These are phyloP conservation scores for Picea sitchensis DNA, from an alignment of 75 land plant genomes.

Conservation along the genomic window DNA sequence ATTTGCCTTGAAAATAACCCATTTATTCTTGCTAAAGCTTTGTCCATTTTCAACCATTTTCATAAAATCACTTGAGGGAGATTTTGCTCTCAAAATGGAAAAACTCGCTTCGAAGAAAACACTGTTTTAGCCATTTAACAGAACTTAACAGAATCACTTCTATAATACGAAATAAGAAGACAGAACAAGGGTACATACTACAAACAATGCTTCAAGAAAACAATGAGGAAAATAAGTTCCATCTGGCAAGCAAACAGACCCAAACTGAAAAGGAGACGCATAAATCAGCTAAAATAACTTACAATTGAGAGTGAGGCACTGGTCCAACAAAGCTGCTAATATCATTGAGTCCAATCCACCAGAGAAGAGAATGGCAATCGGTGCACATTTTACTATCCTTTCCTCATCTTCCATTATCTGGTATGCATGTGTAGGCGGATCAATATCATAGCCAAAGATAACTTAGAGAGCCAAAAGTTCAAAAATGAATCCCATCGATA, in stretches of 20 bases:
- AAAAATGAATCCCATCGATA: conserved; percentile 6
- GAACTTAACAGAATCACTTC: background rate
- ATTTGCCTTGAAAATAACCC: too few relatives aligned
- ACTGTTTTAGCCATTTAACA: background rate
- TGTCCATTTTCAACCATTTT: too few relatives aligned
- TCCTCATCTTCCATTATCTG: background rate
- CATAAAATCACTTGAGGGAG: too few relatives aligned
- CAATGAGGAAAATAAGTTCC: background rate
- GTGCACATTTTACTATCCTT: conserved; percentile 26
- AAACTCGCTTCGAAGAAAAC: background rate
- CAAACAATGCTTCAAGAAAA: background rate
- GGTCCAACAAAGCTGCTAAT: conserved; percentile 82
- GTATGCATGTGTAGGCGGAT: conserved; percentile 9
- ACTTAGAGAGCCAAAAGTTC: background rate
- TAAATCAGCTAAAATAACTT: conserved; percentile 24
- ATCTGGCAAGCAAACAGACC: background rate
- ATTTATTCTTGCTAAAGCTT: too few relatives aligned
- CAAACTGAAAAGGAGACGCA: background rate
- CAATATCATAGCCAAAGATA: background rate
- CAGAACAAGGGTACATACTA: background rate
- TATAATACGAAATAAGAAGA: background rate
- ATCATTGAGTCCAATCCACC: conserved; percentile 99
- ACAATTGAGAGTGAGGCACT: conserved; percentile 68
- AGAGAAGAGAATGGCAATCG: conserved; percentile 91
- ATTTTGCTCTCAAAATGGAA: too few relatives aligned